phyloP scores from a whole-genome alignment of 1,284 basidiomycete genomes.

The Mrakiaceae sp. region DNA sequence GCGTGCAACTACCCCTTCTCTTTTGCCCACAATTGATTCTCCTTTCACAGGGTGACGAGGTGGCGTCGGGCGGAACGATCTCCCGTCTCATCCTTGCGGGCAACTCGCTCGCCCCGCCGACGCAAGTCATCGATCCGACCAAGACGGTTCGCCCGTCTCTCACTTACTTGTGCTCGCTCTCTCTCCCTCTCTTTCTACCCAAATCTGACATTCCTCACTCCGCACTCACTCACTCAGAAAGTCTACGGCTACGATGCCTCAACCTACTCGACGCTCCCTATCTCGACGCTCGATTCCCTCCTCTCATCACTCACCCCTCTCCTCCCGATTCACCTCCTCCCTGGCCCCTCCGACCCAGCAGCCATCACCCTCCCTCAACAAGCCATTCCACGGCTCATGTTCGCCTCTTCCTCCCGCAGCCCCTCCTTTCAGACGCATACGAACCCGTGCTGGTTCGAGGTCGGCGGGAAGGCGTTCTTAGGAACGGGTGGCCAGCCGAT shows the following conservation, averaged over 20 bases:
- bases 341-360: conserved; percentile 77
- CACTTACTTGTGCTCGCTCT: not conserved
- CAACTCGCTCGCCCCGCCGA: conserved; percentile 57
- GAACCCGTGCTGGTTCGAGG: conserved; percentile 76
- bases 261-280: conserved; percentile 62
- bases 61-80: conserved; percentile 54
- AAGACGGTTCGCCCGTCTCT: not conserved
- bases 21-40: not conserved
- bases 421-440: conserved; percentile 63
- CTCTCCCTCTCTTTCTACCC: not conserved
- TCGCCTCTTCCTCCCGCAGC: conserved; percentile 51
- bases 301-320: conserved; percentile 59
- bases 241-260: conserved; percentile 50
- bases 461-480: conserved; percentile 47
- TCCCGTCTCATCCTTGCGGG: conserved; percentile 75
- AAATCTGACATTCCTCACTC: not conserved
- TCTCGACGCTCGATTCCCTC: conserved; percentile 54
- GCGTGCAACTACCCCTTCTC: not conserved
- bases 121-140: conserved; percentile 22
- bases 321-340: conserved; percentile 69
- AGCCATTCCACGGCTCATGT: conserved; percentile 80
- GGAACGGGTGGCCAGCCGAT: conserved; percentile 83
- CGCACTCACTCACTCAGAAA: conserved; percentile 28
- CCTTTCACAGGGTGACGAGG: conserved; percentile 38
- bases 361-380: conserved; percentile 88